Evolutionary conservation across 1,284 basidiomycete genomes (phyloP), one percentile per base, ranked within the genome.

Genomic region (Exobasidium cylindrosporum): DNA sequence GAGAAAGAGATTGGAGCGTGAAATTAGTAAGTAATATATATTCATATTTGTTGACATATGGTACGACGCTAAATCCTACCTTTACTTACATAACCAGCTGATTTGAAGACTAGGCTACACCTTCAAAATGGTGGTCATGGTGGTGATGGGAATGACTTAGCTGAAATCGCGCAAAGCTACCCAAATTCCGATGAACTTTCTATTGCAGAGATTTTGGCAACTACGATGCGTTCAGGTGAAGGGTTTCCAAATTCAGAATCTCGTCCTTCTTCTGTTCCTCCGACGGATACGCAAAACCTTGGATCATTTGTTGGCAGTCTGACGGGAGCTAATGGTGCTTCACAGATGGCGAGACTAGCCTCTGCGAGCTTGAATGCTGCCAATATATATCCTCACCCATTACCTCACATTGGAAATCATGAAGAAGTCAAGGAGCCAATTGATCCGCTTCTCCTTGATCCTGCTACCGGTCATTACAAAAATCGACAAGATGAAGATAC

Each of bases 211-310:
- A 67, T 73, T 61, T 67, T 73, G 32, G 70, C 70, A 31, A 68
- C 66, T n/a, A 70, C 69, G 54, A 73, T 73, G 70, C 70, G 69
- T 4, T 66, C 68, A n/a, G 70, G 70, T 2, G 70, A 73, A 49
- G 67, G 63, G 26, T 28, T 50, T 50, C n/a, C 47, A 23, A 24
- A 17, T 13, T 58, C 47, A 31, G 23, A 24, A 31, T 50, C 47
- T 7, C 47, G 29, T 7, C 24, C 47, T 24, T 31, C 47, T 31
- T 26, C 47, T 7, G 21, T 31, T 14, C 21, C 47, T 50, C 21
- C 47, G 47, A 7, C 24, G 21, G 14, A 50, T 24, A 21, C 47
- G 14, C 47, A 50, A 7, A 23, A 24, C 24, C 29, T 50, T 50
- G 10, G 21, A 24, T 7, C 47, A 23, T 50, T 50, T 21, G 47